Conservation (phyloP, 495 filamentous ascomycete species). For the Penicillium angulare region DNA sequence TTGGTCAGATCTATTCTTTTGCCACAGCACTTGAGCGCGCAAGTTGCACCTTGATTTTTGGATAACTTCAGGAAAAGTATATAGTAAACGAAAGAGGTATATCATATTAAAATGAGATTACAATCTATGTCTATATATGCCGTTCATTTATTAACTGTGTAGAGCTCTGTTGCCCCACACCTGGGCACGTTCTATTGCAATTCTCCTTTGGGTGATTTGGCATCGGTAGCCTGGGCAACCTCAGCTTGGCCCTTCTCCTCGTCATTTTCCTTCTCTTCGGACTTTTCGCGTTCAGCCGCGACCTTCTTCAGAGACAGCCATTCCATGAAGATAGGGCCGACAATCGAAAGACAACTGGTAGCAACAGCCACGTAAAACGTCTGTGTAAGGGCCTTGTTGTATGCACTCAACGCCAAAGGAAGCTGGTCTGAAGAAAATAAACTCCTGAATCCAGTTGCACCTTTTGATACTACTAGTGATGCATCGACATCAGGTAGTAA, state of each 20-base stretch:
- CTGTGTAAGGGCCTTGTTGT: constrained; percentile 61
- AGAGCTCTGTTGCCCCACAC: too few relatives aligned
- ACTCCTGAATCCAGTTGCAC: constrained; percentile 4
- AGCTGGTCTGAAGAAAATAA: constrained; percentile 47
- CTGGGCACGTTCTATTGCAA: too few relatives aligned
- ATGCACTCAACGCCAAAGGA: constrained; percentile 57
- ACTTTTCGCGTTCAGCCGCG: too few relatives aligned
- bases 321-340: constrained; percentile 11
- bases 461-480: neutral
- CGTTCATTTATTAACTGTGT: too few relatives aligned
- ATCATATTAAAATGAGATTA: neutral
- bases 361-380: constrained; percentile 37
- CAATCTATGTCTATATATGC: too few relatives aligned
- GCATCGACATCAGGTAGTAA: neutral
- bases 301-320: constrained; percentile 8
- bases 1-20: neutral
- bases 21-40: too few relatives aligned
- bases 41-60: too few relatives aligned
- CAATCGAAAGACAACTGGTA: constrained; percentile 36
- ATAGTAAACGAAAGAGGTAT: neutral
- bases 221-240: neutral
- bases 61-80: too few relatives aligned
- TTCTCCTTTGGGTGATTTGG: neutral
- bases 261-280: neutral
- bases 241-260: neutral